Conservation (phyloP, 176 grass and related monocot genomes). For the Phyllostachys edulis region DNA sequence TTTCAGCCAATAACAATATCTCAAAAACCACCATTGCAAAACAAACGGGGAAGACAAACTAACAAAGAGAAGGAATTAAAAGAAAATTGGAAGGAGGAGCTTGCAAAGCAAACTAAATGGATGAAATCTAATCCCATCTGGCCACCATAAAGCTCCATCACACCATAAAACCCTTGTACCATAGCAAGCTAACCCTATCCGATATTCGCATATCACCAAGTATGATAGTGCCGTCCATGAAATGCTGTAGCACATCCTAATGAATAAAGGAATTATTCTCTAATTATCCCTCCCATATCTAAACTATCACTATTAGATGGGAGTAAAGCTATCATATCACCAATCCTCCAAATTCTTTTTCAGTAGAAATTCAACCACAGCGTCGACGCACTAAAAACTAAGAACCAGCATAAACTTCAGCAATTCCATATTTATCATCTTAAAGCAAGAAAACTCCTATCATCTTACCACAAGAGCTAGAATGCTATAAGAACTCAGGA, state of each 20-base stretch:
- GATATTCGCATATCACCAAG: not conserved
- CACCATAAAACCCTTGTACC: not conserved
- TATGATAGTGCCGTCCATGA: not conserved
- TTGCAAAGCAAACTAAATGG: too few relatives aligned
- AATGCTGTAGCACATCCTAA: not conserved
- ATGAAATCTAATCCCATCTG: too few relatives aligned
- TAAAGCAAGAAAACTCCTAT: not conserved
- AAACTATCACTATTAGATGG: not conserved
- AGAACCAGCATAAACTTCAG: not conserved
- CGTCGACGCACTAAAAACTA: not conserved
- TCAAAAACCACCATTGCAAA: too few relatives aligned
- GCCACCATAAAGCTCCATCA: too few relatives aligned
- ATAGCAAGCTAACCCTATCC: slow-evolving; percentile 14
- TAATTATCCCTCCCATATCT: not conserved
- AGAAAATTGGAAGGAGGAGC: too few relatives aligned
- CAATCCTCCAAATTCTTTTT: not conserved
- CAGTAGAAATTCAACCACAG: not conserved
- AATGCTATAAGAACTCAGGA: too few relatives aligned
- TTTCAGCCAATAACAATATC: too few relatives aligned
- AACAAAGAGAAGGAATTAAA: too few relatives aligned
- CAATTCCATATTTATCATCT: not conserved
- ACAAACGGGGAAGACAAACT: too few relatives aligned
- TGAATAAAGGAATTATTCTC: not conserved
- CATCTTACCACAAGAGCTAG: not conserved
- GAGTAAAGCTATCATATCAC: not conserved